A percentile compares a stretch with the other conserved stretches of the same genome.
Conservation (phyloP, 2,329 filamentous ascomycete genomes). For the Colletotrichum tanaceti region DNA sequence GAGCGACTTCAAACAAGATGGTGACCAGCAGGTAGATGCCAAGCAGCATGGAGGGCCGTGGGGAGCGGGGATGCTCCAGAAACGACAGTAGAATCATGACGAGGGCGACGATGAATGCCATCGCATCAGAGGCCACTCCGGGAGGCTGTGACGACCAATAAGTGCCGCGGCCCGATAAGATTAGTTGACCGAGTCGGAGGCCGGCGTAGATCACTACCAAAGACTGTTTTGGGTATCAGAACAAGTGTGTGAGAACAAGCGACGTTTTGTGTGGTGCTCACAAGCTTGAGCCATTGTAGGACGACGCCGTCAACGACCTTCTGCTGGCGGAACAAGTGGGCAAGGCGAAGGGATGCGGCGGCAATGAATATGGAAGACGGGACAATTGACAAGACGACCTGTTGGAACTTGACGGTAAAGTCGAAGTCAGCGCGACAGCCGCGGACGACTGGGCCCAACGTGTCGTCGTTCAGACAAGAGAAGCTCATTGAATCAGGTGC, state of each 20-base stretch:
- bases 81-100: conserved; percentile 47
- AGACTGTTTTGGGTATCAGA: conserved; percentile 2
- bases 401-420: conserved; percentile 63
- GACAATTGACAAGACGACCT: conserved; percentile 58
- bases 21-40: conserved; percentile 20
- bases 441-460: conserved; percentile 57
- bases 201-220: conserved; percentile 16
- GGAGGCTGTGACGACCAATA: conserved; percentile 18
- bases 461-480: conserved; percentile 48
- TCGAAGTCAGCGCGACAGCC: conserved; percentile 63
- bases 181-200: conserved; percentile 14
- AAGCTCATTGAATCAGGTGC: background rate
- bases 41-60: conserved; percentile 41
- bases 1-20: conserved; percentile 9
- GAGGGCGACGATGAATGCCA: conserved; percentile 47
- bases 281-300: conserved; percentile 46
- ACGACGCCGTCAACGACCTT: conserved; percentile 50
- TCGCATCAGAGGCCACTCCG: conserved; percentile 41
- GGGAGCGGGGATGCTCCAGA: conserved; percentile 48
- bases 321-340: conserved; percentile 48
- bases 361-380: conserved; percentile 55
- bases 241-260: background rate
- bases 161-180: conserved; percentile 9
- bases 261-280: background rate
- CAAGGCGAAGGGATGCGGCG: conserved; percentile 49